Base-by-base conservation (phyloP, 306 rosid species). In the Quercus parvula region DNA sequence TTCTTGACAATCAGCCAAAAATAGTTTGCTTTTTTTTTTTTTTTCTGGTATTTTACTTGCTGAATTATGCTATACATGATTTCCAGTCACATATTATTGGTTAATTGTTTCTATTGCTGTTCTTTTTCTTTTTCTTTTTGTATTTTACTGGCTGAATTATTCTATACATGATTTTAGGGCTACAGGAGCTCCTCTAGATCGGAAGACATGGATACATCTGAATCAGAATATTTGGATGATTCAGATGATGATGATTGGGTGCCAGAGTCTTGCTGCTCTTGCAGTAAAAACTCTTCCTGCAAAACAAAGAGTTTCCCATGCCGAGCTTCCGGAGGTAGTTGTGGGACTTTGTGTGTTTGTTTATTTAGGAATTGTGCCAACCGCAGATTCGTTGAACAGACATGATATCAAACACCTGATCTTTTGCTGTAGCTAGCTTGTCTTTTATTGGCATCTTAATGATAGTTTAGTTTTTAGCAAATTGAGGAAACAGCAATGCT, bases 171-270 rank as follows among this genome's bases (percentile, higher is more conserved):
- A 61, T 75, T 78, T n/a, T 30, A 94, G 98, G 97, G 91, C 73
- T 55, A 75, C 59, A 85, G 88, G 55, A 83, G 49, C 51, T 92
- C 97, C 54, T 56, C 83, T 38, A 59, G 81, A 64, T 62, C 63
- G 20, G 98, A 92, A 82, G 98, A 92, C 83, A 94, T 94, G 97
- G 94, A 92, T 77, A 88, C 75, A 44, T 89, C 94, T 27, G 97
- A 89, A 31, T 84, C 96, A 5, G 91, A 93, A 55, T 77, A 81
- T 33, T 83, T 85, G 44, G 90, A 80, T 35, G 72, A 66, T 5
- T 88, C 83, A 57, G 87, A 83, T 1, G 89, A 86, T 69, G 87
- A 83, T 0, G 93, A 90, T 6, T 88, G 88, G 92, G 80, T 73
- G 69, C 78, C 75, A 10, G 78, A 33, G 38, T 1, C 38, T 25